Base-by-base conservation (phyloP, 345 rosid genomes). In the Camelina sativa region DNA sequence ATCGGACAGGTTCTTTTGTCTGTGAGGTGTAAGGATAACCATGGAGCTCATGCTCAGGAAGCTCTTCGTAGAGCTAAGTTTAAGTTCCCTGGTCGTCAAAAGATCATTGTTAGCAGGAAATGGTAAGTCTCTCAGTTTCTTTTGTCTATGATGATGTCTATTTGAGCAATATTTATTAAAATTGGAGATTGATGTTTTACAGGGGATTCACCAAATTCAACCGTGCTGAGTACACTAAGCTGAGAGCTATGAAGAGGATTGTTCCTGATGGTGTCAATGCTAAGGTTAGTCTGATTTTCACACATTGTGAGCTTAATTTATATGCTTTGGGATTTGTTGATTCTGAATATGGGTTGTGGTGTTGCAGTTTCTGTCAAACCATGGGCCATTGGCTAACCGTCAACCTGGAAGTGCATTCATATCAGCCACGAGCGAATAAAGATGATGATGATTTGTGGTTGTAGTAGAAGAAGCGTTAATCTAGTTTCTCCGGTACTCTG, bases 61-160 rank as follows among this genome's bases (percentile, higher is more conserved):
- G 90, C 90, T 71, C 85, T 85, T 5, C 84, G 86, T 57, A 80
- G 85, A 11, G 88, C 88, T 10, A 83, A 86, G 71, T 86, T 85
- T 57, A 86, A 86, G 86, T 85, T 86, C 53, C 90, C 86, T 65
- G 90, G 88, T 57, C 85, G 84, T 52, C 86, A 84, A 46, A 84
- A 85, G 86, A 84, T 84, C 51, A 84, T 86, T 71, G 84, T 83
- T 69, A 84, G 84, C 87, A 81, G 86, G 83, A 86, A 85, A 51
- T 85, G 90, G 90, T 86, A 78, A 6, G 37, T 34, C 8, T 8
- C 12, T 11, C 22, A 16, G 4, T 1, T n/a, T 64, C 30, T 23
- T 37, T 35, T 16, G 8, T 53, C 51, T 71, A 1, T 65, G 4
- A 7, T 12, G n/a, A 25, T 25, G 28, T 25, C 4, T 4, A 28